Conservation (phyloP, 179 eudicot species). For the Silene vulgaris region DNA sequence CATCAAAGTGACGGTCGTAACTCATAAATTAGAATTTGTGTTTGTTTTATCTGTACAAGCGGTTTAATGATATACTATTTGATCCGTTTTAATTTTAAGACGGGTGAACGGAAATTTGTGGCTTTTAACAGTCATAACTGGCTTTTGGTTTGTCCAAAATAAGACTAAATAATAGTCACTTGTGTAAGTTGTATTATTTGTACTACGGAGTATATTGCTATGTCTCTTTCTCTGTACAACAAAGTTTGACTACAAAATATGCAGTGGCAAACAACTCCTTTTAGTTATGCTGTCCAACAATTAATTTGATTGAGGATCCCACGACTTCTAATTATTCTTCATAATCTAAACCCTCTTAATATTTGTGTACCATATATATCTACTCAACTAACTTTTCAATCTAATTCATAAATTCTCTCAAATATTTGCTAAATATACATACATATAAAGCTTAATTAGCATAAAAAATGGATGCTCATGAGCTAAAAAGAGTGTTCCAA, state of each 20-base stretch:
- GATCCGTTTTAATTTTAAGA: too few species aligned
- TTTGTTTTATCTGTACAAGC: too few species aligned
- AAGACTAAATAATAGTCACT: not conserved
- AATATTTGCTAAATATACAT: not conserved
- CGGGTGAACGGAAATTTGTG: too few species aligned
- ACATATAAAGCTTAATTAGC: not conserved
- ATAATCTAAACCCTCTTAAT: not conserved
- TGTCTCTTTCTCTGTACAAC: not conserved
- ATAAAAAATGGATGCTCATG: slow-evolving; percentile 45
- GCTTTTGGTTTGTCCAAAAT: not conserved
- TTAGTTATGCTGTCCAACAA: slow-evolving; percentile 20
- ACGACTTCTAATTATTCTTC: slow-evolving; percentile 10
- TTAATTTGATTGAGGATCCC: not conserved
- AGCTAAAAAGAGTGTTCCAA: slow-evolving; percentile 59
- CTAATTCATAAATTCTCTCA: not conserved
- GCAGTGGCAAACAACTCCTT: not conserved
- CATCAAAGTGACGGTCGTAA: too few species aligned
- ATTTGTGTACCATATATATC: not conserved
- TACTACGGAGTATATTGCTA: not conserved
- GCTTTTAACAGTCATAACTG: too few species aligned
- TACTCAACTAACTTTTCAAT: not conserved
- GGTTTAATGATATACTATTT: too few species aligned
- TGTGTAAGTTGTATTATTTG: not conserved
- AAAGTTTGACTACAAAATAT: not conserved
- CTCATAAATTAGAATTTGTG: too few species aligned